These are phyloP conservation scores for Bolboschoenoplectus hybrid DNA, from an alignment of 202 grass and related monocot species.

Conservation along the genomic window DNA sequence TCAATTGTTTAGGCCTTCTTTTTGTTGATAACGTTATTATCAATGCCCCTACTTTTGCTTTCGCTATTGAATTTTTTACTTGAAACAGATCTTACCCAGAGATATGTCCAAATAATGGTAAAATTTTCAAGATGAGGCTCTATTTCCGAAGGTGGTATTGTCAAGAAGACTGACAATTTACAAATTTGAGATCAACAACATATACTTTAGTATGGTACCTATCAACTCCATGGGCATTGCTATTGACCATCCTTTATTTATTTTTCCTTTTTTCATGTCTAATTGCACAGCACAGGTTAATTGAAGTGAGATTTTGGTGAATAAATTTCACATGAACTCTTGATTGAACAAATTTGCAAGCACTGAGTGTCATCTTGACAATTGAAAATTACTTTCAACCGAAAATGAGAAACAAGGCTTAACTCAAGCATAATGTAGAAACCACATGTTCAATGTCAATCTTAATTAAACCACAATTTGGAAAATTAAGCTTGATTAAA, in stretches of 20 bases:
- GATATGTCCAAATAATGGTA: background rate
- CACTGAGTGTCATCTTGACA: background rate
- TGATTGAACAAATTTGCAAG: background rate
- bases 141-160: background rate
- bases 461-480: background rate
- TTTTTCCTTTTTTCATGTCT: background rate
- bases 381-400: background rate
- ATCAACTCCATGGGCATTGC: background rate
- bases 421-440: background rate
- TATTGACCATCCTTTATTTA: background rate
- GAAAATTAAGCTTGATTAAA: background rate
- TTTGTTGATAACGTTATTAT: background rate
- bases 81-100: background rate
- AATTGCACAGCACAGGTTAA: background rate
- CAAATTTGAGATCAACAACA: background rate
- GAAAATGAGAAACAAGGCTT: background rate
- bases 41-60: background rate
- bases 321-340: background rate
- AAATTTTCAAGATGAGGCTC: background rate
- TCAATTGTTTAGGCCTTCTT: background rate
- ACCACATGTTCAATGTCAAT: background rate
- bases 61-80: background rate
- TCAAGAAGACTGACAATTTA: background rate
- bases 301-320: background rate
- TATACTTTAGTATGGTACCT: background rate